phyloP scores from a whole-genome alignment of 1,284 basidiomycete species.

The Cutaneotrichosporon arboriforme region DNA sequence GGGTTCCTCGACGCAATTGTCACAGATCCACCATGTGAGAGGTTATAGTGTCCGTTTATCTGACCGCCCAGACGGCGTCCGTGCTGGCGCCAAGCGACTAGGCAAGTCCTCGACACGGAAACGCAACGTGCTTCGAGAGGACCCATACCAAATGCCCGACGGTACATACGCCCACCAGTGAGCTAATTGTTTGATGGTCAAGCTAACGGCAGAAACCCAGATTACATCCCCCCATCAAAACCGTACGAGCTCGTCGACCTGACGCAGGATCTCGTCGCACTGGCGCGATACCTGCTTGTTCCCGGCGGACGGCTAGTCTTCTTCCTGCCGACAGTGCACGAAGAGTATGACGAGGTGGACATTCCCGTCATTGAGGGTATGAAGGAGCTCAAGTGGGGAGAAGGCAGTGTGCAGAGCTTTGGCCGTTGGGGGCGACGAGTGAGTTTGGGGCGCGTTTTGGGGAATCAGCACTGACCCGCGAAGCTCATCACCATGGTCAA shows the following conservation, averaged over 20 bases:
- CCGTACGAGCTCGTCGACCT: constrained; percentile 90
- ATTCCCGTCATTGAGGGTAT: constrained; percentile 72
- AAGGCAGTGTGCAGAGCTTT: constrained; percentile 90
- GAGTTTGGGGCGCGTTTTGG: constrained; percentile 45
- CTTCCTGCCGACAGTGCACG: constrained; percentile 87
- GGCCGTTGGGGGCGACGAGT: constrained; percentile 91
- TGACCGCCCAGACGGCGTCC: constrained; percentile 68
- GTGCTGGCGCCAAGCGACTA: constrained; percentile 91
- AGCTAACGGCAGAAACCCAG: constrained; percentile 52
- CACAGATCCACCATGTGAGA: constrained; percentile 85
- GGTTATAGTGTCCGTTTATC: background rate
- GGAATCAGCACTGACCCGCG: background rate
- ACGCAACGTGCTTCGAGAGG: constrained; percentile 36
- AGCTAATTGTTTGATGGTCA: constrained; percentile 11
- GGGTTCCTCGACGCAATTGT: constrained; percentile 89
- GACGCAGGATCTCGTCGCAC: constrained; percentile 70
- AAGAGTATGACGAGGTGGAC: constrained; percentile 82
- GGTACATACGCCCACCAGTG: constrained; percentile 46
- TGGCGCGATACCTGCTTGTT: constrained; percentile 77
- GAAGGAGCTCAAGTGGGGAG: constrained; percentile 60
- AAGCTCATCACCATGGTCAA: constrained; percentile 88
- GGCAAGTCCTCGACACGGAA: constrained; percentile 57
- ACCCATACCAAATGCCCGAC: constrained; percentile 41
- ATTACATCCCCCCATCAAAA: constrained; percentile 78
- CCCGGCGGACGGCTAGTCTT: constrained; percentile 87